Percentiles rank a stretch among this genome's conserved stretches.
These are phyloP conservation scores for Naganishia vishniacii DNA, from an alignment of 768 basidiomycete genomes.

Conservation along the genomic window DNA sequence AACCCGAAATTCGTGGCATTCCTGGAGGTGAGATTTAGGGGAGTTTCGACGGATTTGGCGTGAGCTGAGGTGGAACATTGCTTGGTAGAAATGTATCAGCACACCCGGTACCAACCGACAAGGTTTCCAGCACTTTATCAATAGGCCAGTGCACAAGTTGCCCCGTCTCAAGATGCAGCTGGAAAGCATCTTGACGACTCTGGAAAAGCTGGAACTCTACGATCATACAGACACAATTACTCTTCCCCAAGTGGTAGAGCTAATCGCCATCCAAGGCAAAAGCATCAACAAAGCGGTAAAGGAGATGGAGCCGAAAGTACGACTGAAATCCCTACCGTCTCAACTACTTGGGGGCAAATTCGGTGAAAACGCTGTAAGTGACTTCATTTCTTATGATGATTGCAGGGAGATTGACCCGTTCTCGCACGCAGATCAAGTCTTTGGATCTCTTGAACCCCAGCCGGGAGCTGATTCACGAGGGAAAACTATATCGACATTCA, in stretches of 20 bases:
- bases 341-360: conserved; percentile 40
- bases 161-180: conserved; percentile 82
- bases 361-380: conserved; percentile 33
- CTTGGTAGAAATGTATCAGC: conserved; percentile 59
- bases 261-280: conserved; percentile 79
- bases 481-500: conserved; percentile 76
- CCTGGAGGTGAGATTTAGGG: conserved; percentile 33
- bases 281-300: conserved; percentile 80
- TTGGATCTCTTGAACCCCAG: conserved; percentile 82
- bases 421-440: conserved; percentile 53
- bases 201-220: conserved; percentile 51
- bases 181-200: conserved; percentile 70
- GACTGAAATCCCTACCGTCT: conserved; percentile 62
- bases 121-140: conserved; percentile 89
- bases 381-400: background rate
- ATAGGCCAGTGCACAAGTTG: conserved; percentile 82
- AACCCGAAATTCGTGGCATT: conserved; percentile 43
- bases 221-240: conserved; percentile 74
- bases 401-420: background rate
- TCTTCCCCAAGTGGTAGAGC: conserved; percentile 78
- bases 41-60: background rate
- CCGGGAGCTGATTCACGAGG: conserved; percentile 74
- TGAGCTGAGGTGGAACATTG: background rate
- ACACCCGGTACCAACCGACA: conserved; percentile 64
- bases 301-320: conserved; percentile 79